A percentile compares a stretch with the other conserved stretches of the same genome.
Evolutionary conservation across 805 yeast species (phyloP).

Genomic region (Starmerella tilneyi): DNA sequence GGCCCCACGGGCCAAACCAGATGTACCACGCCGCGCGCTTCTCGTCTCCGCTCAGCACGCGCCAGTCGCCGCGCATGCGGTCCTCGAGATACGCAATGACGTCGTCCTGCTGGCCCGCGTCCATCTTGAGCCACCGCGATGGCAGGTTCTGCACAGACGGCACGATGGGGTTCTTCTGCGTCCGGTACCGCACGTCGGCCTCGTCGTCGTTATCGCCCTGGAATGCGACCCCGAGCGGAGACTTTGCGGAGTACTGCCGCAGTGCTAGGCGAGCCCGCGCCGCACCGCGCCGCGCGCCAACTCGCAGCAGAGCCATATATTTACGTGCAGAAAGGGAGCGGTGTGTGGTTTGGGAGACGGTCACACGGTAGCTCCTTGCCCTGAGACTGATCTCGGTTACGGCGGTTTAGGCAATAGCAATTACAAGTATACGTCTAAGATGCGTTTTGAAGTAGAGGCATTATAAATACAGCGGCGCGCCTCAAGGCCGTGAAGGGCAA

Average conservation of each 20-base stretch:
- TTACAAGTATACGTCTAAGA: too few species aligned
- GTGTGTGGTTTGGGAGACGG: too few species aligned
- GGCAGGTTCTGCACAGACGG: constrained; percentile 28
- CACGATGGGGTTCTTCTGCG: constrained; percentile 28
- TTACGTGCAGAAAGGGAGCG: too few species aligned
- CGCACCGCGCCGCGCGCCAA: neutral
- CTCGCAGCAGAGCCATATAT: neutral
- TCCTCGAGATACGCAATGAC: constrained; percentile 32
- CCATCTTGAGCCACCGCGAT: constrained; percentile 31
- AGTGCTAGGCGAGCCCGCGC: neutral
- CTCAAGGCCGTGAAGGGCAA: too few species aligned
- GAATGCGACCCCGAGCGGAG: constrained; percentile 27
- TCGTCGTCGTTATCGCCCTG: constrained; percentile 26
- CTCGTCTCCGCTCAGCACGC: constrained; percentile 27
- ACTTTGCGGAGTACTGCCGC: constrained; percentile 11
- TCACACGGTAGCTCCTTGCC: too few species aligned
- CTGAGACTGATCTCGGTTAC: too few species aligned
- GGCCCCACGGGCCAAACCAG: constrained; percentile 33
- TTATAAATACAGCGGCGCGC: too few species aligned
- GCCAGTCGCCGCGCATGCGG: constrained; percentile 32
- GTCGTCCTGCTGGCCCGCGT: constrained; percentile 33
- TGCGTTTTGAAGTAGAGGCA: too few species aligned
- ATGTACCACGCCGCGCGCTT: constrained; percentile 30
- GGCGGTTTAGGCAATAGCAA: too few species aligned
- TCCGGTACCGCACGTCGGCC: constrained; percentile 24